Base-by-base conservation (phyloP, 2,329 filamentous ascomycete genomes). In the Neofusicoccum kwambonambiense region DNA sequence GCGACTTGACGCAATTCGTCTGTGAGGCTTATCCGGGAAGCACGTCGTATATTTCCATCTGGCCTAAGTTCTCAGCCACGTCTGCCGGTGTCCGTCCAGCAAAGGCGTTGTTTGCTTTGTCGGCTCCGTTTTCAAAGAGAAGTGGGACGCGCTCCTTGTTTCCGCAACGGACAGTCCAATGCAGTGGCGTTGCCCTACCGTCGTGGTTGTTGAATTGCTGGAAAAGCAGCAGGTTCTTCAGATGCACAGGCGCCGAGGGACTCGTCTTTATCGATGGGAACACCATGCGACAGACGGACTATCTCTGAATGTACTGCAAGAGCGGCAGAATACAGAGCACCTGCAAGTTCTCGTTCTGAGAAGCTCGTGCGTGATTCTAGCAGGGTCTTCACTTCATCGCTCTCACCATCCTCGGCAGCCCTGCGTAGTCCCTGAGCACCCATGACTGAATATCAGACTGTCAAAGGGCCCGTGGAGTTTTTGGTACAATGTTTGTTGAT, bases 91-190 rank as follows among this genome's bases (percentile, higher is more conserved):
- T 45, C 42, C 2, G 12, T 17, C 42, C 42, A n/a, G 1, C 42
- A 17, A 45, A 45, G 12, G 12, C 3, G 42, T 45, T 45, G 42
- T 45, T 45, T 13, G 42, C 7, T 45, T 45, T 45, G 17, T 45
- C 42, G 4, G 42, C 42, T 17, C 42, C 42, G 42, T 45, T 45
- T 3, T 45, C 42, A 45, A 45, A 13, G 4, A 45, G 42, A 19
- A 45, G 42, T 45, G 17, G 42, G 42, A 45, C 42, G 42, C 42
- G 42, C n/a, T 45, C 42, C 13, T 45, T 45, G 7, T 45, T n/a
- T 17, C 42, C 42, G 13, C 13, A 4, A 13, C 1, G 42, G 42
- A 45, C 42, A 45, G 42, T 13, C 42, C 42, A 45, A 45, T 45
- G 42, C 4, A 45, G n/a, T n/a, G 42, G 42, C 13, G 42, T n/a